These are phyloP conservation scores for Pythium aristosporum DNA, from an alignment of 352 stramenopile species.

Conservation along the genomic window DNA sequence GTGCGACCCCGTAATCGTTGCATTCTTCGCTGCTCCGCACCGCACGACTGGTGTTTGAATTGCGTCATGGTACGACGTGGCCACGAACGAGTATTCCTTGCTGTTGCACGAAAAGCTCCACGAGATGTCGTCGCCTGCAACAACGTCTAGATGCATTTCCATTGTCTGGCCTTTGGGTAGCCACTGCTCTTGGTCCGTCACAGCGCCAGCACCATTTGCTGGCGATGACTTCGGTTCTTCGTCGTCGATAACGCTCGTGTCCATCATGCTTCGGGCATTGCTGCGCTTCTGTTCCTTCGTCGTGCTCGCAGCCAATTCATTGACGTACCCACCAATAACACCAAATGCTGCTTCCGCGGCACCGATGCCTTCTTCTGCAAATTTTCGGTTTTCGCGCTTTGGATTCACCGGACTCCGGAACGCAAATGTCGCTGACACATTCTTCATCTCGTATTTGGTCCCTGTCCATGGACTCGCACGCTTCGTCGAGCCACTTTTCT, in stretches of 20 bases:
- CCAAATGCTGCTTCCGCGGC: conserved; percentile 40
- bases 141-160: conserved; percentile 83
- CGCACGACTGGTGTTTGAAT: conserved; percentile 45
- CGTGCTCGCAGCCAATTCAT: conserved; percentile 36
- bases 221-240: conserved; percentile 9
- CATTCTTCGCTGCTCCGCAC: conserved; percentile 69
- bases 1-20: conserved; percentile 47
- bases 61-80: conserved; percentile 63
- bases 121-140: conserved; percentile 53
- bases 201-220: not conserved
- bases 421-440: conserved; percentile 55
- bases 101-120: conserved; percentile 66
- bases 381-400: conserved; percentile 46
- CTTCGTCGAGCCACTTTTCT: conserved; percentile 30
- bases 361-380: conserved; percentile 20
- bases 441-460: conserved; percentile 76
- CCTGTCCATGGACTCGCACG: conserved; percentile 57
- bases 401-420: conserved; percentile 58
- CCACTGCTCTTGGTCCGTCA: conserved; percentile 31
- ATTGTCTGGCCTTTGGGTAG: conserved; percentile 63
- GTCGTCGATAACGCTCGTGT: conserved; percentile 33
- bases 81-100: conserved; percentile 61
- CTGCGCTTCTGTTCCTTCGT: conserved; percentile 25
- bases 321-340: conserved; percentile 57
- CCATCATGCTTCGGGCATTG: conserved; percentile 35